phyloP scores from a whole-genome alignment of 148 eudicot species.

The Rhododendron mucronatum region DNA sequence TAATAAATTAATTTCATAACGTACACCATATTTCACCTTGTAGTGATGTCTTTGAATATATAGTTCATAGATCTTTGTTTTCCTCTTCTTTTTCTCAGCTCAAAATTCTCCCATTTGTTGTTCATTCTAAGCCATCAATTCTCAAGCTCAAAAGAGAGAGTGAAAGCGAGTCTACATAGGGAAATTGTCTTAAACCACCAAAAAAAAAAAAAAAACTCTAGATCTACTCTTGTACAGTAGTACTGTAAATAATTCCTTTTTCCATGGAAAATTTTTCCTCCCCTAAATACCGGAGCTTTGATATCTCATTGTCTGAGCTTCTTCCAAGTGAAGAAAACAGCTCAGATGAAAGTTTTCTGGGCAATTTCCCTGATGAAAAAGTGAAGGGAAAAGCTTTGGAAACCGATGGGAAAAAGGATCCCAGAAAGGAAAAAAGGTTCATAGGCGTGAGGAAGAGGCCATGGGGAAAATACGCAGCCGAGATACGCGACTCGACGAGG shows the following conservation, averaged over 20 bases:
- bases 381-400: background rate
- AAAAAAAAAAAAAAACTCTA: background rate
- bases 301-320: background rate
- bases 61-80: background rate
- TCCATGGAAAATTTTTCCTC: background rate
- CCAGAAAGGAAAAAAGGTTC: background rate
- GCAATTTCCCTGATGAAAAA: background rate
- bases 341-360: background rate
- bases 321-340: background rate
- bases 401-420: background rate
- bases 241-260: background rate
- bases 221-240: background rate
- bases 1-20: background rate
- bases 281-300: background rate
- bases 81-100: background rate
- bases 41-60: background rate
- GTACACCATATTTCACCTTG: background rate
- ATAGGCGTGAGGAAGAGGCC: slow-evolving; percentile 20
- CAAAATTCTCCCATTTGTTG: background rate
- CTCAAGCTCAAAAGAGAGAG: background rate
- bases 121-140: background rate
- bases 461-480: slow-evolving; percentile 19
- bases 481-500: slow-evolving; percentile 17
- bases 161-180: too few relatives aligned
- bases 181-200: too few relatives aligned